phyloP scores from a whole-genome alignment of 805 yeast genomes.

The Dipodascus geniculatus region DNA sequence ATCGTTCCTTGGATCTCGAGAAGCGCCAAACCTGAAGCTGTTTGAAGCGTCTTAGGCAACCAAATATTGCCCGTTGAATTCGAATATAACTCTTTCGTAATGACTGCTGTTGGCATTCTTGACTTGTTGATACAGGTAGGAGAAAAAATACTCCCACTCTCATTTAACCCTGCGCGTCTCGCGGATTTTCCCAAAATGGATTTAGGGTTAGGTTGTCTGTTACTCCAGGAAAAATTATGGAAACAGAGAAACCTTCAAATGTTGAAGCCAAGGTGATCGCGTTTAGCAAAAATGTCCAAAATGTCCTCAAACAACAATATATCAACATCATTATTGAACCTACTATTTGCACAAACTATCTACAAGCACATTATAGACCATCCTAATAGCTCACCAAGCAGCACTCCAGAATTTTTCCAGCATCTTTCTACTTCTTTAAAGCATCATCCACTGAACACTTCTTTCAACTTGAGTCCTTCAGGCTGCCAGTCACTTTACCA shows the following conservation, averaged over 20 bases:
- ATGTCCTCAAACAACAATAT: constrained; percentile 4
- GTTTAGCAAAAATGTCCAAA: background rate
- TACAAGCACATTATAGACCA: constrained; percentile 11
- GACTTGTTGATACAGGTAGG: background rate
- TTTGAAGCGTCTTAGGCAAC: constrained; percentile 11
- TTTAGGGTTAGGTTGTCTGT: background rate
- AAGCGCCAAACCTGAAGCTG: constrained; percentile 16
- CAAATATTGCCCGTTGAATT: background rate
- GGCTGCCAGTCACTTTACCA: constrained; percentile 16
- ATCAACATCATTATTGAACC: constrained; percentile 17
- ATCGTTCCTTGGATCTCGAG: constrained; percentile 17
- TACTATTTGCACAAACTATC: constrained; percentile 19
- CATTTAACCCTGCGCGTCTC: too few species aligned
- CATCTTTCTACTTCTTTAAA: constrained; percentile 11
- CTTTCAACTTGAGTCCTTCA: constrained; percentile 14
- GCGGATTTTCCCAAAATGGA: too few species aligned
- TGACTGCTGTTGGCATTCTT: constrained; percentile 1
- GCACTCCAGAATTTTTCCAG: constrained; percentile 6
- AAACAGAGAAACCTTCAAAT: background rate
- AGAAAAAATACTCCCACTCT: too few species aligned
- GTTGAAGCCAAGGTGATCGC: background rate
- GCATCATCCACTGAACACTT: constrained; percentile 15
- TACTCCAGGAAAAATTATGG: background rate
- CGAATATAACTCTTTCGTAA: background rate
- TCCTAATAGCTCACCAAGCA: background rate